Conservation (phyloP, 306 rosid species). For the Inga leiocalycina region DNA sequence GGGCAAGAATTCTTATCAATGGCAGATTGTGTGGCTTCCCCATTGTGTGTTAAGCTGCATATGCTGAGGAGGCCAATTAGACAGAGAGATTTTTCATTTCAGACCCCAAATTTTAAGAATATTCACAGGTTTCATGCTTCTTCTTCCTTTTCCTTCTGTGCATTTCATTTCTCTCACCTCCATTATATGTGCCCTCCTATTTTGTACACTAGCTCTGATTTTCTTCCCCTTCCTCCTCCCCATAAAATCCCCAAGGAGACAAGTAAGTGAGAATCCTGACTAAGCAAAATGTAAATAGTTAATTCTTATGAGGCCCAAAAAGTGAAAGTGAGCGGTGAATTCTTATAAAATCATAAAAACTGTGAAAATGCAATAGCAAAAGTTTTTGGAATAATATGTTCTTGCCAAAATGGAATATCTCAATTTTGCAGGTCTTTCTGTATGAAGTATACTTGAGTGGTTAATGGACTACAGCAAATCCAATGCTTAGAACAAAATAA, state of each 20-base stretch:
- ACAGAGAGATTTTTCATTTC: conserved; percentile 33
- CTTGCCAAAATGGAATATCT: conserved; percentile 6
- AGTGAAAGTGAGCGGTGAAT: neutral
- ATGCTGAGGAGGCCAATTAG: conserved; percentile 38
- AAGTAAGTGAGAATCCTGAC: neutral
- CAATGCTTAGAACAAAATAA: neutral
- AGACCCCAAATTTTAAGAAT: conserved; percentile 32
- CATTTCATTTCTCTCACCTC: conserved; percentile 15
- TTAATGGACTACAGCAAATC: neutral
- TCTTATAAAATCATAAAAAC: neutral
- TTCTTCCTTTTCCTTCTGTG: conserved; percentile 1
- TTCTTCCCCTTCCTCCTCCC: conserved; percentile 5
- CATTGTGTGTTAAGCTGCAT: conserved; percentile 56
- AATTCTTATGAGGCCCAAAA: neutral
- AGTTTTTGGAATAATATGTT: neutral
- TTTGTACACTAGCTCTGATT: neutral
- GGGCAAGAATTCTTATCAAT: conserved; percentile 38
- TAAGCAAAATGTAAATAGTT: neutral
- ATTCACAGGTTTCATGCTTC: conserved; percentile 49
- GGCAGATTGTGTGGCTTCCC: conserved; percentile 71
- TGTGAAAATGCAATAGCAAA: neutral
- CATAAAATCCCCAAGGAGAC: neutral
- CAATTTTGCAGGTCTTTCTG: neutral
- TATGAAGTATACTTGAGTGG: neutral
- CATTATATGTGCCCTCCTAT: conserved; percentile 6